Evolutionary conservation across 2,329 filamentous ascomycete genomes (phyloP).

Genomic region (Dactylonectria macrodidyma): DNA sequence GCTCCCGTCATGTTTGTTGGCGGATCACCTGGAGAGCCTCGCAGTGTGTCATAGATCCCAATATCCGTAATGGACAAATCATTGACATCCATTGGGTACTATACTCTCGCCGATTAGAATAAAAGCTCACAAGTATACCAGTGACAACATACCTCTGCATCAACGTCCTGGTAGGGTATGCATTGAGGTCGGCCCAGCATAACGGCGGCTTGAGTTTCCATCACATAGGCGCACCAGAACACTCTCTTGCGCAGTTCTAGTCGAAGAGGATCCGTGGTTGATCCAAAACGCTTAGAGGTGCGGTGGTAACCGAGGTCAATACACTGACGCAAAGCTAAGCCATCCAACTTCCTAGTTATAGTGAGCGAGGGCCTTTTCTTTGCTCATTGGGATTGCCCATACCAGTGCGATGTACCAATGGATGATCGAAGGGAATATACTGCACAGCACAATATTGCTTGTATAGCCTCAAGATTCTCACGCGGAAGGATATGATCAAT

Average conservation of each 20-base stretch:
- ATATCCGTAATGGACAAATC: background rate
- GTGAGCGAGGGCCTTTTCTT: background rate
- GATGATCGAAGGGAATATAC: conserved; percentile 46
- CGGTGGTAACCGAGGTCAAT: conserved; percentile 36
- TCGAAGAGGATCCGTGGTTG: background rate
- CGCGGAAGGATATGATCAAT: conserved; percentile 36
- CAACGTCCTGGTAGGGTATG: conserved; percentile 19
- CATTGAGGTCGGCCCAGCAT: conserved; percentile 23
- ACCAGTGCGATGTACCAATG: conserved; percentile 19
- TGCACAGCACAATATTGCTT: conserved; percentile 51
- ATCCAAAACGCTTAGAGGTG: conserved; percentile 1
- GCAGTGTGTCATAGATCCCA: background rate
- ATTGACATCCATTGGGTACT: conserved; percentile 18
- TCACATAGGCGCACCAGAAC: conserved; percentile 28
- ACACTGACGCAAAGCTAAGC: conserved; percentile 30
- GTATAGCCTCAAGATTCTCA: conserved; percentile 52
- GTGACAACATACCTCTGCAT: conserved; percentile 1
- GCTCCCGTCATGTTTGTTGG: conserved; percentile 4
- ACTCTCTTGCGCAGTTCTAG: conserved; percentile 29
- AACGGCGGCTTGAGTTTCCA: conserved; percentile 22
- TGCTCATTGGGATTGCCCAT: background rate
- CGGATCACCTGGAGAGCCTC: background rate
- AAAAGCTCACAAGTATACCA: background rate
- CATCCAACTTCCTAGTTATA: conserved; percentile 25
- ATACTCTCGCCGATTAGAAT: background rate